A percentile compares a stretch with the other conserved stretches of the same genome.
These are phyloP conservation scores for Grosmannia clavigera DNA, from an alignment of 2,329 filamentous ascomycete species.

Conservation along the genomic window DNA sequence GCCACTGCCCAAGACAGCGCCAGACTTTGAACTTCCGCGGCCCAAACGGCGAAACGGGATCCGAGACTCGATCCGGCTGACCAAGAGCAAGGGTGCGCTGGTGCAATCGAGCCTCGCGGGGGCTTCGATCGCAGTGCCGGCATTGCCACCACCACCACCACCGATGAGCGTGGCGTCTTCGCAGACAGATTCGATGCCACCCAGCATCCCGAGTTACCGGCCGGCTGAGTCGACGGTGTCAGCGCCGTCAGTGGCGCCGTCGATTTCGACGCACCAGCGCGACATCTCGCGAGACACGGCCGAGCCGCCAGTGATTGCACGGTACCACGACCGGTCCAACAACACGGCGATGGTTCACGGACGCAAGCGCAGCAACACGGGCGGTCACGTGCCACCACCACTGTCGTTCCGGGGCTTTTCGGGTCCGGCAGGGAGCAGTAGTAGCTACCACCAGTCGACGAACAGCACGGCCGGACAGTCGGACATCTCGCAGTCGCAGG, in stretches of 20 bases:
- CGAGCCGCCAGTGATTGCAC: conserved; percentile 59
- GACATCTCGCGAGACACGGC: conserved; percentile 48
- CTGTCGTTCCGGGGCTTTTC: conserved; percentile 72
- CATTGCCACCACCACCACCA: conserved; percentile 13
- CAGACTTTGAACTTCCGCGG: conserved; percentile 38
- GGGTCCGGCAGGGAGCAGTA: conserved; percentile 28
- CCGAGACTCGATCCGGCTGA: conserved; percentile 78
- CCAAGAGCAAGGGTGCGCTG: conserved; percentile 51
- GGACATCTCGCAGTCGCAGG: conserved; percentile 38
- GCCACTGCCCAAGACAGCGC: conserved; percentile 31
- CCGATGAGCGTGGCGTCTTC: conserved; percentile 15
- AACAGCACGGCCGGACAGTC: conserved; percentile 48
- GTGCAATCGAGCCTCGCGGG: conserved; percentile 11
- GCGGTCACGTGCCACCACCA: conserved; percentile 57
- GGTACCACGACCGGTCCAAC: conserved; percentile 42
- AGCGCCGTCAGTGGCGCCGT: background rate
- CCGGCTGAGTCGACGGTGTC: conserved; percentile 28
- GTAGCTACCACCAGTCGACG: conserved; percentile 31
- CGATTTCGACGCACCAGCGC: conserved; percentile 27
- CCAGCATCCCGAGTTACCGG: conserved; percentile 35
- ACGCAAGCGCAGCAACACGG: conserved; percentile 83
- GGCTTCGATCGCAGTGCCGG: conserved; percentile 10
- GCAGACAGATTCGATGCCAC: conserved; percentile 30
- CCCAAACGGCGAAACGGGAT: conserved; percentile 46
- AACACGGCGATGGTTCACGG: conserved; percentile 43